Evolutionary conservation across 352 stramenopile species (phyloP).

Genomic region (Phytophthora nicotianae): DNA sequence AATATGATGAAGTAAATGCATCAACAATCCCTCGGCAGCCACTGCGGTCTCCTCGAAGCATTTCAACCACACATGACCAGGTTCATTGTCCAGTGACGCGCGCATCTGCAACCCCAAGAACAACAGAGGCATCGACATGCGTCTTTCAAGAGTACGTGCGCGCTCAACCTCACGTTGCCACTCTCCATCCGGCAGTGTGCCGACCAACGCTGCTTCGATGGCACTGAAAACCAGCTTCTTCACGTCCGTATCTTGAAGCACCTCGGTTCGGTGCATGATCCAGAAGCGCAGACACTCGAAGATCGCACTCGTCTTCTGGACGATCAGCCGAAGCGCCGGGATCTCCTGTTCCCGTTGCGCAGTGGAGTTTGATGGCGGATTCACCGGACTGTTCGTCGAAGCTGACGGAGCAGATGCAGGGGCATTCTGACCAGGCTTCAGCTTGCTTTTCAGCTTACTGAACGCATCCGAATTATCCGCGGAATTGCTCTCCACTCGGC

Average conservation of each 20-base stretch:
- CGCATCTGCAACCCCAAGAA: conserved; percentile 89
- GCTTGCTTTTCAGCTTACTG: conserved; percentile 79
- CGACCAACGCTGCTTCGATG: conserved; percentile 85
- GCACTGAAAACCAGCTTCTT: conserved; percentile 87
- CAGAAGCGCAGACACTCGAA: conserved; percentile 88
- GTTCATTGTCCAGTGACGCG: conserved; percentile 75
- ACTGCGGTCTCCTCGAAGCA: conserved; percentile 87
- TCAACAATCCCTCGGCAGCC: conserved; percentile 78
- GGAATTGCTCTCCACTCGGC: conserved; percentile 43
- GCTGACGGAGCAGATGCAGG: conserved; percentile 47
- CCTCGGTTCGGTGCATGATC: conserved; percentile 79
- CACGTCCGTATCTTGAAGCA: conserved; percentile 78
- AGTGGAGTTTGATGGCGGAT: conserved; percentile 6
- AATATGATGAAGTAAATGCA: conserved; percentile 88
- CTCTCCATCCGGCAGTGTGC: conserved; percentile 75
- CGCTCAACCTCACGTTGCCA: conserved; percentile 85
- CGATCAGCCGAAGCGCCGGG: conserved; percentile 71
- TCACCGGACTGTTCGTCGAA: conserved; percentile 34
- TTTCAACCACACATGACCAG: conserved; percentile 73
- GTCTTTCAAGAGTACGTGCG: conserved; percentile 58
- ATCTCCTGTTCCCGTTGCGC: conserved; percentile 61
- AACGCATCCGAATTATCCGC: conserved; percentile 54
- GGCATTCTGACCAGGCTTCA: conserved; percentile 42
- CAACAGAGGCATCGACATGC: conserved; percentile 84
- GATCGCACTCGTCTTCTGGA: conserved; percentile 84